phyloP scores from a whole-genome alignment of 441 rosid genomes.

The Brassica balearica region DNA sequence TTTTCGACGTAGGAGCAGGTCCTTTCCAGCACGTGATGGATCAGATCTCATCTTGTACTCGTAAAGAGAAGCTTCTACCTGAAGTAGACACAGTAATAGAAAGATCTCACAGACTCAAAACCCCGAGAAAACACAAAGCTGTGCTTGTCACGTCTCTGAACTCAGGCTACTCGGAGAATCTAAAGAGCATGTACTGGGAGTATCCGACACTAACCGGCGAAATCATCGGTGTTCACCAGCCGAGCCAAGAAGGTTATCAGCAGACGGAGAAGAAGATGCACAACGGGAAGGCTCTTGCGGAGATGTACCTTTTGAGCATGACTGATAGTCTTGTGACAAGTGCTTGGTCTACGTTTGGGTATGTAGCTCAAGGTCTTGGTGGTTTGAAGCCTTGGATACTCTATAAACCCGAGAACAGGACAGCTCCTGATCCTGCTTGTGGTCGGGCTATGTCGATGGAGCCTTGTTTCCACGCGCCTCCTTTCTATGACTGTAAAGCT shows the following conservation, averaged over 20 bases:
- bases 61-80: constrained; percentile 64
- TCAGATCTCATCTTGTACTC: constrained; percentile 72
- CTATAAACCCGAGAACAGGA: constrained; percentile 65
- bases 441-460: constrained; percentile 75
- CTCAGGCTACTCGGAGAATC: constrained; percentile 62
- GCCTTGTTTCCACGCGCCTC: constrained; percentile 95
- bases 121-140: constrained; percentile 60
- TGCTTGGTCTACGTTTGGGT: constrained; percentile 89
- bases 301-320: constrained; percentile 80
- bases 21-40: constrained; percentile 68
- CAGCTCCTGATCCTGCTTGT: constrained; percentile 78
- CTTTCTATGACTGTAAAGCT: constrained; percentile 81
- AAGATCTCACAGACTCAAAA: constrained; percentile 25
- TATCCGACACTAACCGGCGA: constrained; percentile 70
- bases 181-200: constrained; percentile 76
- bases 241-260: constrained; percentile 83
- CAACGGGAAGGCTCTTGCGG: constrained; percentile 81
- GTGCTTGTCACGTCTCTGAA: constrained; percentile 67
- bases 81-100: constrained; percentile 48
- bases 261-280: constrained; percentile 67
- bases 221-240: constrained; percentile 69
- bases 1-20: constrained; percentile 58
- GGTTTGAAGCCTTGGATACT: constrained; percentile 90
- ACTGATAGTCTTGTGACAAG: constrained; percentile 80
- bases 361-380: constrained; percentile 90